phyloP scores from a whole-genome alignment of 78 protist genomes.

The Dictyostelium firmibasis region DNA sequence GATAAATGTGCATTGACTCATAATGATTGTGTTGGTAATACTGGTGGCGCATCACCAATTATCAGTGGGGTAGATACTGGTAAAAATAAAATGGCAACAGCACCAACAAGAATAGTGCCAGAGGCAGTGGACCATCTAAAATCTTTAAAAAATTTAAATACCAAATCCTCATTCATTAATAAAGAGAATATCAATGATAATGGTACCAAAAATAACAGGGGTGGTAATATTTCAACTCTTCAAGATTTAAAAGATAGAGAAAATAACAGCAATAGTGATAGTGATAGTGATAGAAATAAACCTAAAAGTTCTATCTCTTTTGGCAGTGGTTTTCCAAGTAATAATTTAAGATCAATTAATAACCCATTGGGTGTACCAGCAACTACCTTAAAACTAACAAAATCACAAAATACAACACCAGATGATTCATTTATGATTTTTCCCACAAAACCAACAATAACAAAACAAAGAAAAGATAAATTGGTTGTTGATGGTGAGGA shows the following conservation, averaged over 20 bases:
- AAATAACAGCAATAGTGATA: background rate
- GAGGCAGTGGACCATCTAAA: background rate
- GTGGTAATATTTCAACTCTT: background rate
- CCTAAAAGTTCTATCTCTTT: background rate
- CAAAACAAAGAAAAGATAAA: background rate
- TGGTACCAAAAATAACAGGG: background rate
- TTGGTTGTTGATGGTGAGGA: background rate
- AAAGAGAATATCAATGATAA: too few relatives aligned
- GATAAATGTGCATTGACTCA: background rate
- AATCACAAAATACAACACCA: background rate
- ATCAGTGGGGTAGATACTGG: too few relatives aligned
- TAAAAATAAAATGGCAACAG: too few relatives aligned
- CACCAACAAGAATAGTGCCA: background rate
- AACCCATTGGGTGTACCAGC: background rate
- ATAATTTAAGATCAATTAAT: background rate
- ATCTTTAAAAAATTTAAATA: too few relatives aligned
- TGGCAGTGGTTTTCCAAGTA: background rate
- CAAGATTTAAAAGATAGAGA: background rate
- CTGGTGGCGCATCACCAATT: background rate
- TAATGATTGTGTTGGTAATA: background rate
- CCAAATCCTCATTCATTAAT: background rate
- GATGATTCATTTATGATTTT: background rate
- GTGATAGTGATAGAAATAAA: background rate
- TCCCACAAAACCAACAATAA: background rate
- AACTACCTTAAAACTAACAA: background rate